These are phyloP conservation scores for Amanita muscaria DNA, from an alignment of 768 basidiomycete genomes.

Conservation along the genomic window DNA sequence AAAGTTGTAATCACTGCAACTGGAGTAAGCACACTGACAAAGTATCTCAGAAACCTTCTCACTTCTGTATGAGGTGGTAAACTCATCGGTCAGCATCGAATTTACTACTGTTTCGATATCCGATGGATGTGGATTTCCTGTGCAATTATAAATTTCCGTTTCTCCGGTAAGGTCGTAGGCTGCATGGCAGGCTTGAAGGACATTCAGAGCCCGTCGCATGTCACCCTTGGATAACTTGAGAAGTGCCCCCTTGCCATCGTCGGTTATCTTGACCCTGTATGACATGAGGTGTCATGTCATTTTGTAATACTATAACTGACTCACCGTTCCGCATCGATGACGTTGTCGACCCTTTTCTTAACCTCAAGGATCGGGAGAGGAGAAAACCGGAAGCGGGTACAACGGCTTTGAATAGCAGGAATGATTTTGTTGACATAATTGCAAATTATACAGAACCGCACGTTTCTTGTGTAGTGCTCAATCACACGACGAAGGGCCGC, in stretches of 20 bases:
- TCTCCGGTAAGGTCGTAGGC: slow-evolving; percentile 88
- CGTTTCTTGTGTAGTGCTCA: slow-evolving; percentile 97
- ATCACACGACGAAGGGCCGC: slow-evolving; percentile 95
- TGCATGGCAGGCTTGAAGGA: slow-evolving; percentile 96
- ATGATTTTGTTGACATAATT: slow-evolving; percentile 99
- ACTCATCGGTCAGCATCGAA: slow-evolving; percentile 94
- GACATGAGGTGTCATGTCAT: not conserved
- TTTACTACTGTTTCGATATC: slow-evolving; percentile 92
- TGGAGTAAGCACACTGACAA: not conserved
- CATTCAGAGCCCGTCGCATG: slow-evolving; percentile 94
- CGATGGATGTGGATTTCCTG: slow-evolving; percentile 90
- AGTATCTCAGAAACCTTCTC: slow-evolving; percentile 14
- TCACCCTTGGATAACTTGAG: slow-evolving; percentile 95
- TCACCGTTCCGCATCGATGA: slow-evolving; percentile 81
- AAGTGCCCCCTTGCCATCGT: slow-evolving; percentile 81
- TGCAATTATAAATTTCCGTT: slow-evolving; percentile 91
- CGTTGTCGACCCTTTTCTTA: slow-evolving; percentile 67
- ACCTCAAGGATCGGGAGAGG: slow-evolving; percentile 83
- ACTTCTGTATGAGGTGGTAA: slow-evolving; percentile 86
- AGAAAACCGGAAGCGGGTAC: slow-evolving; percentile 95
- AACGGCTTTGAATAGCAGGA: slow-evolving; percentile 96
- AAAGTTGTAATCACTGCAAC: slow-evolving; percentile 70
- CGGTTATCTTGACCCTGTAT: slow-evolving; percentile 72
- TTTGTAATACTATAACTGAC: slow-evolving; percentile 14
- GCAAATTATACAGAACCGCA: slow-evolving; percentile 98